These are phyloP conservation scores for Calvatia gigantea DNA, from an alignment of 768 basidiomycete genomes.

Conservation along the genomic window DNA sequence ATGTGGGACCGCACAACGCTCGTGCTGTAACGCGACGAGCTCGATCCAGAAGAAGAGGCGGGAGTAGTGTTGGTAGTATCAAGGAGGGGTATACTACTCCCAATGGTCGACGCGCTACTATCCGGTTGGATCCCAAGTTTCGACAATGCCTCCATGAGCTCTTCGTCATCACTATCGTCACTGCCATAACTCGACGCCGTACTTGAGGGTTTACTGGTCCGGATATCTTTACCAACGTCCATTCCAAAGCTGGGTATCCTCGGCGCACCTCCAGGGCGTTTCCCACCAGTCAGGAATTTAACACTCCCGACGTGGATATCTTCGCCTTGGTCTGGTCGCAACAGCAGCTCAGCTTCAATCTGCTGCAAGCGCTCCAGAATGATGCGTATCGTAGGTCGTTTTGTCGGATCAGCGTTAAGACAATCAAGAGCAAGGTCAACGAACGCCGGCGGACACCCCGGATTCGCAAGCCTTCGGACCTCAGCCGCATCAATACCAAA, in stretches of 20 bases:
- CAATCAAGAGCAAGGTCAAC: conserved; percentile 79
- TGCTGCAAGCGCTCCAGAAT: conserved; percentile 76
- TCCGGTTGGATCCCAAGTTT: conserved; percentile 39
- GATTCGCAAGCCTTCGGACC: conserved; percentile 59
- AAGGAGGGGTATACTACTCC: conserved; percentile 19
- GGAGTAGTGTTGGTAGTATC: not conserved
- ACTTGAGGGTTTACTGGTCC: conserved; percentile 18
- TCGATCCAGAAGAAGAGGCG: not conserved
- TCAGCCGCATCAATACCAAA: conserved; percentile 80
- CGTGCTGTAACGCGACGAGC: conserved; percentile 60
- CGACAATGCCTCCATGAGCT: conserved; percentile 60
- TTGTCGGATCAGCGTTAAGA: conserved; percentile 55
- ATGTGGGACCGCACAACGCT: conserved; percentile 56
- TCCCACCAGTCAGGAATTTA: conserved; percentile 72
- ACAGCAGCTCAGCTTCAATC: conserved; percentile 83
- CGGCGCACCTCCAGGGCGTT: conserved; percentile 55
- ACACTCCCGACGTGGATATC: conserved; percentile 83
- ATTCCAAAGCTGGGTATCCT: conserved; percentile 86
- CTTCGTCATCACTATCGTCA: conserved; percentile 68
- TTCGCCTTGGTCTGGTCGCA: conserved; percentile 57
- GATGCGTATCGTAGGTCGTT: conserved; percentile 71
- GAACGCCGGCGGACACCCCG: conserved; percentile 78
- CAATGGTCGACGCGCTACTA: conserved; percentile 38
- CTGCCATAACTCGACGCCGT: conserved; percentile 23
- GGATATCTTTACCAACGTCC: conserved; percentile 62